Base-by-base conservation (phyloP, 108 stramenopile species). In the Conticribra guillardii region DNA sequence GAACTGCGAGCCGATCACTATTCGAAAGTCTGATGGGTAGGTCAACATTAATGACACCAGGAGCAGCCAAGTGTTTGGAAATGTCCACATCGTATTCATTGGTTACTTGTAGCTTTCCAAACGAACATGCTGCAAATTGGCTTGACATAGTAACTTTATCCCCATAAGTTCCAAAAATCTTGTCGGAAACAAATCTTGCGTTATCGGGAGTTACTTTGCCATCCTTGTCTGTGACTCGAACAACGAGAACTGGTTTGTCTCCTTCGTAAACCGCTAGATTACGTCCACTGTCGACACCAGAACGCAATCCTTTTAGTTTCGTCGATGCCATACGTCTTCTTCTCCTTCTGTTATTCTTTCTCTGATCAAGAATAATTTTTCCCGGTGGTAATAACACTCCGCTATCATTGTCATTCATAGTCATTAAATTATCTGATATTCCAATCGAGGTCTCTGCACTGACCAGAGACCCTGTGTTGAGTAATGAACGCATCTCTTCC, bases 161-260 rank as follows among this genome's bases (percentile, higher is more conserved):
- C 15, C 65, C 79, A 24, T 16, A 27, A n/a, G 71, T 67, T 21
- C 79, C 79, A 73, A 80, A 80, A 26, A 80, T 33, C 57, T 80
- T 80, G 46, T 80, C 74, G 17, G 74, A 71, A 22, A 80, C 62
- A 0, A 47, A 54, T 28, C 16, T 2, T 21, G 64, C 64, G 32
- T 54, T 19, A 18, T 57, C 60, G 30, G 28, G 19, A 0, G 69
- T 60, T 8, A 54, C 54, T 18, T 48, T 27, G 48, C 72, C 77
- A 18, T 75, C 24, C 28, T 57, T 50, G 69, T 75, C 79, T 15
- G 54, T 80, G 15, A 80, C 68, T 31, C 69, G 58, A 8, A 80
- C 74, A 3, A 65, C 60, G 11, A 80, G 68, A 21, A 76, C 58
- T 2, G 5, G 34, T 18, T 71, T 75, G 14, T 55, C 32, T 46